Percentiles rank a stretch among this genome's conserved stretches.
These are phyloP conservation scores for Theileria parva DNA, from an alignment of 169 alveolate genomes.

Conservation along the genomic window DNA sequence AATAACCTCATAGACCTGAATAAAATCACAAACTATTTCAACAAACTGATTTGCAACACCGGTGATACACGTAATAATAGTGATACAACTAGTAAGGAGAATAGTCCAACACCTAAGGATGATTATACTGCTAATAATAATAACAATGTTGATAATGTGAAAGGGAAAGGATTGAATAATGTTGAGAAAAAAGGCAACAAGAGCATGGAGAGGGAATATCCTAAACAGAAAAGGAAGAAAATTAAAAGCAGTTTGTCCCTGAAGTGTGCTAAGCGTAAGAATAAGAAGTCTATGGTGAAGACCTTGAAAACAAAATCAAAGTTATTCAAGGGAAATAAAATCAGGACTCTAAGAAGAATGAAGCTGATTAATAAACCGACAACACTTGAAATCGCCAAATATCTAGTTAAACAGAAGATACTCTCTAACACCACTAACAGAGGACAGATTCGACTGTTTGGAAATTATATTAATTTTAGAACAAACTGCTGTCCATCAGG, in stretches of 20 bases:
- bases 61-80: not conserved
- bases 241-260: not conserved
- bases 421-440: not conserved
- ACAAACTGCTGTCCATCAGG: not conserved
- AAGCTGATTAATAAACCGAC: slow-evolving; percentile 11
- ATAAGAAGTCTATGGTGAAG: not conserved
- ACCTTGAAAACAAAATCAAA: not conserved
- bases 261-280: not conserved
- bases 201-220: not conserved
- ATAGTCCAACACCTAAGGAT: not conserved
- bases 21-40: not conserved
- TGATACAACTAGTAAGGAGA: not conserved
- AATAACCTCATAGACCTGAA: not conserved
- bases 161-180: not conserved
- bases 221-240: slow-evolving; percentile 1
- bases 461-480: not conserved
- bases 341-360: not conserved
- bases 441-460: slow-evolving; percentile 1
- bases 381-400: not conserved
- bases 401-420: not conserved
- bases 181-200: not conserved
- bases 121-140: not conserved
- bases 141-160: not conserved
- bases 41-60: not conserved
- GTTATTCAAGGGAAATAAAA: slow-evolving; percentile 4